Base-by-base conservation (phyloP, 2,329 filamentous ascomycete species). In the Diplodia scrobiculata region DNA sequence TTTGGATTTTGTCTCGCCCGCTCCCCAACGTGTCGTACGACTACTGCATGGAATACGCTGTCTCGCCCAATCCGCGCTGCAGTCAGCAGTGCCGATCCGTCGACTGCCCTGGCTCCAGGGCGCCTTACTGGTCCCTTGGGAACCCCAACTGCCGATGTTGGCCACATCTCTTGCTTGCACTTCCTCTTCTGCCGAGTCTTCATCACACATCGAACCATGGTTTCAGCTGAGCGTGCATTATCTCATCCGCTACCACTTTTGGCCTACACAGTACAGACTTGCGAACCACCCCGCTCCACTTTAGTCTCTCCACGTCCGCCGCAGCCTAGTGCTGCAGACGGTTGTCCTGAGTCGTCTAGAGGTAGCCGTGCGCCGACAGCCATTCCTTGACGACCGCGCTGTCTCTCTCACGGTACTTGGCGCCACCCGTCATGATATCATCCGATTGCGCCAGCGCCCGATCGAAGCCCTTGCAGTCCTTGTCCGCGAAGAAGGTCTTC, bases 381-480 rank as follows among this genome's bases (percentile, higher is more conserved):
- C 94, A 98, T 79, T 92, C 90, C 78, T 89, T 84, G 65, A 97
- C 84, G 52, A 85, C 81, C 63, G 82, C 83, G 66, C 87, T 83
- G 76, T 98, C 95, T 66, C 95, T 85, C 77, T 87, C 82, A 75
- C 88, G 88, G 82, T 97, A 99, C 48, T 87, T 87, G 4, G 92
- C 92, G 72, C 93, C 89, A 11, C 90, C 91, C 50, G 88, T 86
- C 70, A 98, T 91, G 69, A 89, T 92, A 76, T 98, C 95, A 76
- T 89, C 88, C 69, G 94, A 89, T 70, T 96, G 91, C 70, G 89
- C 89, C 62, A 99, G 80, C 3, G 91, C 93, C 65, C 95, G 88
- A 76, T 96, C 91, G 78, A 93, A 98, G 58, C 88, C 90, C 72
- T 87, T 87, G 19, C 90, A 94, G 74, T 98, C 91, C 82, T 94